These are phyloP conservation scores for Iris pallida DNA, from an alignment of 116 monocot species.

Conservation along the genomic window DNA sequence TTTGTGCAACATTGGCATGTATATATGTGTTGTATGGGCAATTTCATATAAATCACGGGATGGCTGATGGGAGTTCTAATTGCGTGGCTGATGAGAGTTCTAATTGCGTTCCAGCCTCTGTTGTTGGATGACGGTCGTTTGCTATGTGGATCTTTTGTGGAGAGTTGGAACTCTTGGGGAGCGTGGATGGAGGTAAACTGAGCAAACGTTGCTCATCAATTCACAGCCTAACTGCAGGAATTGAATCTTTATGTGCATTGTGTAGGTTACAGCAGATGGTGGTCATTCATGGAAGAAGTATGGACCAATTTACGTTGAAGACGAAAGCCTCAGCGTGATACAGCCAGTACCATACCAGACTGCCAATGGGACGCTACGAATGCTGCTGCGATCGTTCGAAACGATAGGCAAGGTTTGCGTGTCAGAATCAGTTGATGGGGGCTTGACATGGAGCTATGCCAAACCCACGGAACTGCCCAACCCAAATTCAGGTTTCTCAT, in stretches of 20 bases:
- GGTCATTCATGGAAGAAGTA: constrained; percentile 73
- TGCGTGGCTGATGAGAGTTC: neutral
- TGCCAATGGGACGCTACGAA: constrained; percentile 38
- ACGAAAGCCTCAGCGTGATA: constrained; percentile 56
- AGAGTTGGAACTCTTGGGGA: constrained; percentile 99
- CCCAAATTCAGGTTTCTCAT: constrained; percentile 68
- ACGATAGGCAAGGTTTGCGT: constrained; percentile 58
- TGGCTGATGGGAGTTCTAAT: neutral
- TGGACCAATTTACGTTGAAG: constrained; percentile 70
- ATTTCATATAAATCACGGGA: too few species aligned
- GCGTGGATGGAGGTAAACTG: constrained; percentile 84
- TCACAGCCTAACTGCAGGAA: too few species aligned
- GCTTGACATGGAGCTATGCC: constrained; percentile 65
- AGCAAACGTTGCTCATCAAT: too few species aligned
- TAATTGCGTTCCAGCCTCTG: constrained; percentile 45
- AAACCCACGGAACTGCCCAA: constrained; percentile 62
- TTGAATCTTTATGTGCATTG: neutral
- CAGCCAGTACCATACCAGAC: constrained; percentile 83
- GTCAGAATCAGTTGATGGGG: constrained; percentile 70
- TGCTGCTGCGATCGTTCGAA: constrained; percentile 71
- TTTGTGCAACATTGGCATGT: too few species aligned
- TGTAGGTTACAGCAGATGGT: constrained; percentile 54
- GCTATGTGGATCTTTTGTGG: constrained; percentile 90
- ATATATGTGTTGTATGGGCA: too few species aligned
- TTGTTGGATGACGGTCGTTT: constrained; percentile 72